phyloP scores from a whole-genome alignment of 2,329 filamentous ascomycete genomes.

The Hypoxylon rubiginosum region DNA sequence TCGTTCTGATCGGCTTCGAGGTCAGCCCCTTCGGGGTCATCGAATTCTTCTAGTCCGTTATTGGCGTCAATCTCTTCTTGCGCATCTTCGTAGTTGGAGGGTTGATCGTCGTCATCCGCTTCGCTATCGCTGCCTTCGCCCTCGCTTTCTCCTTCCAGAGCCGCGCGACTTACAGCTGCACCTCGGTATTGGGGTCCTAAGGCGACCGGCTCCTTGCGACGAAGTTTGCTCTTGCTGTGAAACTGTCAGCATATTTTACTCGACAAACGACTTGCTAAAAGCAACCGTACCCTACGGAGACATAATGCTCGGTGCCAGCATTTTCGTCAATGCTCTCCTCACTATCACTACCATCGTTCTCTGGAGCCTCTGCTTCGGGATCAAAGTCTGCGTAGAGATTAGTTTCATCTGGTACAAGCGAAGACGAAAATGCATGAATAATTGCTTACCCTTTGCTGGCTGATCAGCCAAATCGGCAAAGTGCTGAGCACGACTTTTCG shows the following conservation, averaged over 20 bases:
- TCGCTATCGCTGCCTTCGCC: constrained; percentile 56
- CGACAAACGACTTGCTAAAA: neutral
- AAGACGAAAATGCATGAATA: constrained; percentile 1
- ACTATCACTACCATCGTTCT: constrained; percentile 67
- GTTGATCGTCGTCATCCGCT: constrained; percentile 59
- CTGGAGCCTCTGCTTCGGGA: constrained; percentile 75
- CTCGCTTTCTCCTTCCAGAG: constrained; percentile 60
- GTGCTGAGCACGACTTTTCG: constrained; percentile 69
- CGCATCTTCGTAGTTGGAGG: constrained; percentile 51
- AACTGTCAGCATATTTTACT: constrained; percentile 31
- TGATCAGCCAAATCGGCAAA: constrained; percentile 74
- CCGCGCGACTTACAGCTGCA: constrained; percentile 76
- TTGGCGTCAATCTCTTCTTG: constrained; percentile 44
- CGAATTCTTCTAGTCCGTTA: constrained; percentile 57
- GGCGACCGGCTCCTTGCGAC: constrained; percentile 75
- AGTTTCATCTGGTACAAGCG: constrained; percentile 16
- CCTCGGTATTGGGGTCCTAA: constrained; percentile 87
- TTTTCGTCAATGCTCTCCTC: constrained; percentile 66
- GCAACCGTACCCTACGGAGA: constrained; percentile 72
- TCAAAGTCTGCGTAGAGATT: constrained; percentile 75
- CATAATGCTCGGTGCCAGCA: constrained; percentile 87
- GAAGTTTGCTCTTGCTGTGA: constrained; percentile 82
- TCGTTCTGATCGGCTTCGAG: constrained; percentile 63
- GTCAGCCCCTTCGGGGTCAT: constrained; percentile 69
- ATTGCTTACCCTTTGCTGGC: constrained; percentile 68